These are phyloP conservation scores for Myriosclerotinia scirpicola DNA, from an alignment of 2,329 filamentous ascomycete species.

Conservation along the genomic window DNA sequence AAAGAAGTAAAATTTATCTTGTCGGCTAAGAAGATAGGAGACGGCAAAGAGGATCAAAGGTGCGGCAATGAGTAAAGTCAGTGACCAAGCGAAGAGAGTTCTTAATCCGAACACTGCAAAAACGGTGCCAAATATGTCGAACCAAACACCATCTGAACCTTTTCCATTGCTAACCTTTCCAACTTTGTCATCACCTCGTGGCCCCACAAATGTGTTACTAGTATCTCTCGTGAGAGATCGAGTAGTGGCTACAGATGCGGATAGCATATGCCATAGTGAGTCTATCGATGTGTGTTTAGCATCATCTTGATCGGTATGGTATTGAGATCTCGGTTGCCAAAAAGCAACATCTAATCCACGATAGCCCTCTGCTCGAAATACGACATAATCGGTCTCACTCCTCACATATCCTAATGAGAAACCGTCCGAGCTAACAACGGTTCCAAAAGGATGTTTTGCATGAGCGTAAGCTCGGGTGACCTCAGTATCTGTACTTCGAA, in stretches of 20 bases:
- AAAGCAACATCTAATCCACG: constrained; percentile 92
- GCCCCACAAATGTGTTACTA: constrained; percentile 64
- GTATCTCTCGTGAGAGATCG: constrained; percentile 68
- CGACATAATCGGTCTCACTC: constrained; percentile 85
- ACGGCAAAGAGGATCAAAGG: constrained; percentile 72
- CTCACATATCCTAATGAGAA: constrained; percentile 77
- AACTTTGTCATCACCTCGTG: constrained; percentile 53
- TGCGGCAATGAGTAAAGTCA: constrained; percentile 77
- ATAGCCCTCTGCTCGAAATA: constrained; percentile 78
- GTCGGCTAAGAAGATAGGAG: constrained; percentile 65
- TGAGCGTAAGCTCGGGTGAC: constrained; percentile 76
- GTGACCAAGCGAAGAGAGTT: constrained; percentile 83
- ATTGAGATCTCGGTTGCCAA: constrained; percentile 78
- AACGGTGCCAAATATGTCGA: constrained; percentile 79
- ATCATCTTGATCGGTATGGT: constrained; percentile 91
- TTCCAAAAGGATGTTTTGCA: constrained; percentile 75
- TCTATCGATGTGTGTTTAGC: constrained; percentile 69
- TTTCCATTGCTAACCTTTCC: constrained; percentile 66
- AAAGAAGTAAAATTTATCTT: constrained; percentile 88
- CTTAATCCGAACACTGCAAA: constrained; percentile 79
- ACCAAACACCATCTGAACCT: constrained; percentile 79
- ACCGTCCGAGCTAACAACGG: constrained; percentile 77
- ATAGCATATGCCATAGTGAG: constrained; percentile 93
- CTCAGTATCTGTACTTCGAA: constrained; percentile 84
- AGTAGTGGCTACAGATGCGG: constrained; percentile 73